Conservation (phyloP, 2,329 filamentous ascomycete genomes). For the Cyphellophora europaea region DNA sequence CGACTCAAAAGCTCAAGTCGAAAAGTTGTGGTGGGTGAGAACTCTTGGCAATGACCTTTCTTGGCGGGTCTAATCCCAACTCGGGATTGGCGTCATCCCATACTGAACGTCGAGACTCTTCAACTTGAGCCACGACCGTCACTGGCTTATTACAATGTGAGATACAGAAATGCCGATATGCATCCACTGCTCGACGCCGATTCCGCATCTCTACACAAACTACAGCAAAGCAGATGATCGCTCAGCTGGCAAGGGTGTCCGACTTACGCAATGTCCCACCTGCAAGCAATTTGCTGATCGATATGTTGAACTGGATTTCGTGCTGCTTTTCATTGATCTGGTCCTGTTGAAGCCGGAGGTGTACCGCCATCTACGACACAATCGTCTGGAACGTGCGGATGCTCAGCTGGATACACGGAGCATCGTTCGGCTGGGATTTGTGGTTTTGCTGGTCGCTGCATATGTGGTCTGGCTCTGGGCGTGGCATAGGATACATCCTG, state of each 20-base stretch:
- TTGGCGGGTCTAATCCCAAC: too few relatives aligned
- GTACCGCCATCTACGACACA: conserved; percentile 90
- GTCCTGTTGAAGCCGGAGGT: conserved; percentile 98
- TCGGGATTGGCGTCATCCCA: too few relatives aligned
- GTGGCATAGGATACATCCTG: too few relatives aligned
- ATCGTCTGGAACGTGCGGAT: conserved; percentile 58
- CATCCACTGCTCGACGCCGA: conserved; percentile 76
- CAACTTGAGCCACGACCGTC: too few relatives aligned
- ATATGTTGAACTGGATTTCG: conserved; percentile 98
- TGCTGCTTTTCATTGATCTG: conserved; percentile 93
- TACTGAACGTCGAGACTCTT: too few relatives aligned
- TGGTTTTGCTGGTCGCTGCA: conserved; percentile 93
- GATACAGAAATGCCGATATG: conserved; percentile 71
- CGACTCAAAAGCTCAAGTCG: too few relatives aligned
- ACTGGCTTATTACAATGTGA: too few relatives aligned
- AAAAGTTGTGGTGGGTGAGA: too few relatives aligned
- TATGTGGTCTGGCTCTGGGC: conserved; percentile 95
- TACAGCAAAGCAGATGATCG: conserved; percentile 90
- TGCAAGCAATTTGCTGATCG: conserved; percentile 82
- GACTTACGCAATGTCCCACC: conserved; percentile 89
- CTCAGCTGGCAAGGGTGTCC: conserved; percentile 84
- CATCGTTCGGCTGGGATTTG: conserved; percentile 77
- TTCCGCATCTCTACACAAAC: conserved; percentile 77
- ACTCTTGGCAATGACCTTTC: too few relatives aligned
- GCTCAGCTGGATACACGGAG: conserved; percentile 59